Evolutionary conservation across 768 basidiomycete species (phyloP).

Genomic region (Lentinula edodes): DNA sequence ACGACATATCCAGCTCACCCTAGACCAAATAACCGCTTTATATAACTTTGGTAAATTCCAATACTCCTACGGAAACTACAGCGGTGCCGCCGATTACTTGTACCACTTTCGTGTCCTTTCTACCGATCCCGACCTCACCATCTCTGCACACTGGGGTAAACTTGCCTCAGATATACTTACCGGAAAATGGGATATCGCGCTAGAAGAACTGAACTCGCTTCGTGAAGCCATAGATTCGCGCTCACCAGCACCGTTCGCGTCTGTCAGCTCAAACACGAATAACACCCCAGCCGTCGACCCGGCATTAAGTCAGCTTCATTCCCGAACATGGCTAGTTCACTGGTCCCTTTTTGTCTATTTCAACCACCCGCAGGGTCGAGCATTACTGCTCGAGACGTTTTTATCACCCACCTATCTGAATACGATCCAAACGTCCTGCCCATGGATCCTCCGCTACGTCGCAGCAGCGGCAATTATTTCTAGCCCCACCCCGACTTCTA

Average conservation of each 20-base stretch:
- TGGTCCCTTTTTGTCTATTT: slow-evolving; percentile 99
- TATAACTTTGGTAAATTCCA: slow-evolving; percentile 99
- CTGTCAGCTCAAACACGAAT: slow-evolving; percentile 25
- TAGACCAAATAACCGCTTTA: slow-evolving; percentile 91
- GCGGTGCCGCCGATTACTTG: slow-evolving; percentile 92
- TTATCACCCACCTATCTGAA: slow-evolving; percentile 95
- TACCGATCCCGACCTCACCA: slow-evolving; percentile 87
- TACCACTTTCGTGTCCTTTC: slow-evolving; percentile 99
- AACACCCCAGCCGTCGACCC: slow-evolving; percentile 42
- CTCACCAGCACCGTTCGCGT: slow-evolving; percentile 34
- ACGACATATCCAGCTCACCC: slow-evolving; percentile 59
- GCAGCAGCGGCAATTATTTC: slow-evolving; percentile 90
- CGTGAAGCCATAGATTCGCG: slow-evolving; percentile 88
- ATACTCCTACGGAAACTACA: slow-evolving; percentile 98
- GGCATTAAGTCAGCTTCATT: slow-evolving; percentile 85
- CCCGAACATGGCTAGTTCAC: slow-evolving; percentile 93
- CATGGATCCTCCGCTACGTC: slow-evolving; percentile 94
- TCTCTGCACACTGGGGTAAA: slow-evolving; percentile 98
- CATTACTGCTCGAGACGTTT: slow-evolving; percentile 93
- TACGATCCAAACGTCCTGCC: slow-evolving; percentile 93
- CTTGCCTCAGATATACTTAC: slow-evolving; percentile 94
- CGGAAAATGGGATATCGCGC: slow-evolving; percentile 92
- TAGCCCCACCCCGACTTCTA: slow-evolving; percentile 43
- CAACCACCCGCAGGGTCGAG: slow-evolving; percentile 90
- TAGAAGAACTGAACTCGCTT: slow-evolving; percentile 94